Base-by-base conservation (phyloP, 306 rosid species). In the Rosa rugosa region DNA sequence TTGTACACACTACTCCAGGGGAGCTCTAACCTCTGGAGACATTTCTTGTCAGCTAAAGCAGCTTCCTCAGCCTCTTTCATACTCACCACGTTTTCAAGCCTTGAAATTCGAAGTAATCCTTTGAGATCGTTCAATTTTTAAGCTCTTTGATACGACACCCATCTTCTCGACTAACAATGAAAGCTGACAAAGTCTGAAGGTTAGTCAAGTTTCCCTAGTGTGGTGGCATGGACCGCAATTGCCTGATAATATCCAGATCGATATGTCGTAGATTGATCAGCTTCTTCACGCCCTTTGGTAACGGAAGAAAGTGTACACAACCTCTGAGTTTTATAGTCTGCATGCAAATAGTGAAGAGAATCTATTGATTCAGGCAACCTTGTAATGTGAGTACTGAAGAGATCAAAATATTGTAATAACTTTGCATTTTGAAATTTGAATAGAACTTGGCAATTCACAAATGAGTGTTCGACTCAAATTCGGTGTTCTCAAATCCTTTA, bases 361-460 rank as follows among this genome's bases (percentile, higher is more conserved):
- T 13, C 38, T 3, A 74, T 12, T 27, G 83, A 44, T 6, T 73
- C 75, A 10, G 83, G 83, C 79, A 80, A 80, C 0, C 25, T 27
- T 6, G 22, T 54, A n/a, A 80, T 80, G 23, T 59, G 75, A 22
- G 79, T 74, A 6, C 20, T 6, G 11, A 75, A 80, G 42, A 80
- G 41, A 56, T 74, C 79, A 44, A 74, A 5, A 25, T 74, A 74
- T 18, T 11, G 1, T 10, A 74, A 60, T 4, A 25, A 42, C n/a
- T 73, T 74, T 23, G 75, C 71, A 56, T 53, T 50, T 27, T 70
- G 75, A 67, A 56, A 42, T 50, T 27, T 70, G 75, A 67, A 74
- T 80, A 17, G 79, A 80, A 68, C 75, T 80, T 2, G 83, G 83
- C 68, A 80, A 25, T n/a, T 73, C 49, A 17, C 51, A 80, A 40